Base-by-base conservation (phyloP, 805 yeast species). In the Sungouiella blattae region DNA sequence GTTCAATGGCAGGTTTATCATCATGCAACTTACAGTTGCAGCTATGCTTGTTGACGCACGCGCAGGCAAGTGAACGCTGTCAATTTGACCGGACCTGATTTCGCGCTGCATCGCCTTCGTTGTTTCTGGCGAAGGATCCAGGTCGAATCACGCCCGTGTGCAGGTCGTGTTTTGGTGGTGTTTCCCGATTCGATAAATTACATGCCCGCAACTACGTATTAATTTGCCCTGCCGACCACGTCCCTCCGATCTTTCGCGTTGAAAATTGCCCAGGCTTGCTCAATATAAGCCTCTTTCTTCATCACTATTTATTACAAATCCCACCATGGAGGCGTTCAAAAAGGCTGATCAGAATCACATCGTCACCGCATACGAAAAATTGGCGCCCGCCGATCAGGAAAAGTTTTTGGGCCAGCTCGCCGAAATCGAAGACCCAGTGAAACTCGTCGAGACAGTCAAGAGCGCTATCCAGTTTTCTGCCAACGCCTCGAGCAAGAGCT, bases 291-390 rank as follows among this genome's bases (percentile, higher is more conserved):
- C n/a, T n/a, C n/a, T n/a, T n/a, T n/a, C n/a, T n/a, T n/a, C n/a
- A n/a, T n/a, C n/a, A n/a, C n/a, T n/a, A n/a, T n/a, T n/a, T n/a
- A 4, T 4, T 11, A 23, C 28, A 12, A 8, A 7, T 21, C n/a
- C 6, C 17, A 27, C 13, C 27, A 29, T 44, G 44, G 39, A 44
- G 28, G 35, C 40, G 6, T 78, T 63, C 47, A 52, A 50, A 16
- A 50, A 58, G 4, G 80, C 81, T 0, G 70, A 71, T 6, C 87
- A 80, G 52, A 52, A 46, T 3, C 83, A 78, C 39, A 47, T 80
- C 12, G 78, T 78, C 52, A 52, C 61, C 18, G 71, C 68, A 43
- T 72, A 71, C 64, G 69, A 69, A 26, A 31, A 48, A 9, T 58
- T 79, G 28, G 26, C 56, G 4, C 37, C 44, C 1, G 55, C 42